Conservation (phyloP, 2,329 filamentous ascomycete species). For the Botrytis pseudocinerea region DNA sequence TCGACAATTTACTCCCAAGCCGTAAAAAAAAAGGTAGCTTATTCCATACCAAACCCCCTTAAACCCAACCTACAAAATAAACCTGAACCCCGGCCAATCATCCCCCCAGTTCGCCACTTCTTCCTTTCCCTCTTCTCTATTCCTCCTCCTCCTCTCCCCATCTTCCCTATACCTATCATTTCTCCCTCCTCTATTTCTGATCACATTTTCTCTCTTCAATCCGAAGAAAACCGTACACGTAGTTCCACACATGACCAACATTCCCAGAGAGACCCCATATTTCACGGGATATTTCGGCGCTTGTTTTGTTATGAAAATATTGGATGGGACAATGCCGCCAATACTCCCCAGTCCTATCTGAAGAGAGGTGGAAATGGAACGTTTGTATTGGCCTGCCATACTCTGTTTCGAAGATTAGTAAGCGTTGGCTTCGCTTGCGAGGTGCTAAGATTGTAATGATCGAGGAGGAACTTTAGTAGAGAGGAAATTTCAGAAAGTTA, state of each 20-base stretch:
- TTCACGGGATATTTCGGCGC: constrained; percentile 4
- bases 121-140: neutral
- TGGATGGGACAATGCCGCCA: constrained; percentile 15
- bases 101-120: constrained; percentile 16
- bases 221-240: constrained; percentile 13
- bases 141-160: neutral
- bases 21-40: accelerated
- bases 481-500: neutral
- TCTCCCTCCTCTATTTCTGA: neutral
- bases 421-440: neutral
- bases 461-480: too few species aligned
- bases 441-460: neutral
- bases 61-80: neutral
- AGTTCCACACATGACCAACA: constrained; percentile 6
- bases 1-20: too few species aligned
- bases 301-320: constrained; percentile 14
- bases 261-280: constrained; percentile 2
- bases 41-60: too few species aligned
- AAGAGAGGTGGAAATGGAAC: neutral
- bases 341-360: constrained; percentile 27
- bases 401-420: constrained; percentile 20
- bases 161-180: neutral
- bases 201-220: constrained; percentile 16
- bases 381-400: constrained; percentile 30
- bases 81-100: constrained; percentile 20